Evolutionary conservation across 768 basidiomycete species (phyloP).

Genomic region (Termitomyces sp.): DNA sequence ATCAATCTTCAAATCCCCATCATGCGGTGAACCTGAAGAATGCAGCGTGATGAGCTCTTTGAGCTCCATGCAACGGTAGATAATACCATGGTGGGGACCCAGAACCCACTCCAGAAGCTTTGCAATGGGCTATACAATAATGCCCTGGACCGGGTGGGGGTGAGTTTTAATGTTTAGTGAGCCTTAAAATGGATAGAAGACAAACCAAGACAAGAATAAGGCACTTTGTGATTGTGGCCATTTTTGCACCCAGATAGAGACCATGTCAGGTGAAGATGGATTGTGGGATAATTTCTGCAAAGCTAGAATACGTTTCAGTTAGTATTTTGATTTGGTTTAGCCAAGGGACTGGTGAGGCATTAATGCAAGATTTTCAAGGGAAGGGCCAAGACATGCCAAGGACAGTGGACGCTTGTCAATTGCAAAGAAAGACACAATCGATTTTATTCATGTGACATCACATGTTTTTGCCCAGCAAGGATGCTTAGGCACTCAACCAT

Average conservation of each 20-base stretch:
- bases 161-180: neutral
- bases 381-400: neutral
- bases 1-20: too few species aligned
- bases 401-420: neutral
- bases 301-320: conserved; percentile 35
- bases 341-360: neutral
- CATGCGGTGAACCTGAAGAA: conserved; percentile 60
- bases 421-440: neutral
- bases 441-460: neutral
- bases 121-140: conserved; percentile 82
- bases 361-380: too few species aligned
- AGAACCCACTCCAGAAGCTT: conserved; percentile 74
- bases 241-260: conserved; percentile 81
- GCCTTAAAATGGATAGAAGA: neutral
- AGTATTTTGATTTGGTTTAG: neutral
- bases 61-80: conserved; percentile 80
- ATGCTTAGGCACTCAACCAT: neutral
- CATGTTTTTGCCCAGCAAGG: neutral
- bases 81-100: conserved; percentile 85
- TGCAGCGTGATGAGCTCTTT: conserved; percentile 92
- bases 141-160: conserved; percentile 34
- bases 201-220: conserved; percentile 68
- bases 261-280: conserved; percentile 86
- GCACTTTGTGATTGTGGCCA: conserved; percentile 57
- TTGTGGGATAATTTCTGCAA: conserved; percentile 90